phyloP scores from a whole-genome alignment of 2,329 filamentous ascomycete genomes.

The Chrysoporthe puriensis region DNA sequence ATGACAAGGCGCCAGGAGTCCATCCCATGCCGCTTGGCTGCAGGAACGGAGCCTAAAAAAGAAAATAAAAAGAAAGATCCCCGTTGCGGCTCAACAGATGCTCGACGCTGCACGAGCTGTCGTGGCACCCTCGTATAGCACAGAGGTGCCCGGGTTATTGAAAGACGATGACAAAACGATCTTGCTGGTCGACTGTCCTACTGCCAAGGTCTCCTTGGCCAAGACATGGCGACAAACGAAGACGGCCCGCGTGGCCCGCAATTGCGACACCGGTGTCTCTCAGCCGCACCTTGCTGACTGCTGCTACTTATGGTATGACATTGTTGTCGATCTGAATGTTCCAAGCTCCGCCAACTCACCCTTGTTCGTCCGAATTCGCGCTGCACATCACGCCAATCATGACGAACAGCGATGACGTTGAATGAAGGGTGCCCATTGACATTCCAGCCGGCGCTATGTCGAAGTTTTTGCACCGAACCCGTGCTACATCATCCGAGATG shows the following conservation, averaged over 20 bases:
- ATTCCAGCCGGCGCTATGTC: neutral
- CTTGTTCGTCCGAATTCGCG: neutral
- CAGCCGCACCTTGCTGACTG: neutral
- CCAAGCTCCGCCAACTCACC: neutral
- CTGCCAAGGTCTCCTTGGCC: neutral
- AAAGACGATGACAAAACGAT: neutral
- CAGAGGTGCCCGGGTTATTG: neutral
- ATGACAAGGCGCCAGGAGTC: constrained; percentile 13
- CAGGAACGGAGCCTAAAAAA: constrained; percentile 1
- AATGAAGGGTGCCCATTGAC: neutral
- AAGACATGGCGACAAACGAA: constrained; percentile 8
- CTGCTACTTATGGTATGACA: neutral
- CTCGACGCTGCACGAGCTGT: constrained; percentile 10
- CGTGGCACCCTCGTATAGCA: constrained; percentile 22
- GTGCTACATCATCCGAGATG: neutral
- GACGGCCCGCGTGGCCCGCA: constrained; percentile 1
- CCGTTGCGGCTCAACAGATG: neutral
- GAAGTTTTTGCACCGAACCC: neutral
- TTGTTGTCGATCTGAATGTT: neutral
- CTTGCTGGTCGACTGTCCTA: neutral
- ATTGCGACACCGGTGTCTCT: neutral
- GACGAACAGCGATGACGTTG: neutral
- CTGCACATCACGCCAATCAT: neutral
- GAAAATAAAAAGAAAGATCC: neutral
- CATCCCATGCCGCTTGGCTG: neutral